Conservation (phyloP, 352 stramenopile species). For the Phytophthora colocasiae region DNA sequence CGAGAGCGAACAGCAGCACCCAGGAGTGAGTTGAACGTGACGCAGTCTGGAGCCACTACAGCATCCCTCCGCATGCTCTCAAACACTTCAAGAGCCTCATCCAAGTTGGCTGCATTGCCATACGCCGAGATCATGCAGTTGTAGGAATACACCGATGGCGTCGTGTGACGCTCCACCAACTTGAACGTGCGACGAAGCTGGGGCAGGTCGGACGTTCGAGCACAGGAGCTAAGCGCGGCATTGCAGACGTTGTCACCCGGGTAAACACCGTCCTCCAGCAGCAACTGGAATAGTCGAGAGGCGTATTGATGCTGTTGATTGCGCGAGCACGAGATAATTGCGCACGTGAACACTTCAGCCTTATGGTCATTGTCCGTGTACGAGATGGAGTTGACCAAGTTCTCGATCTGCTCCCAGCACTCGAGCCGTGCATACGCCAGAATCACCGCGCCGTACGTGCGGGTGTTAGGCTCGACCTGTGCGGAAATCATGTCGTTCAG, state of each 20-base stretch:
- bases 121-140: slow-evolving; percentile 89
- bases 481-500: slow-evolving; percentile 80
- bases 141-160: slow-evolving; percentile 75
- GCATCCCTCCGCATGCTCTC: slow-evolving; percentile 43
- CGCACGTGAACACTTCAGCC: slow-evolving; percentile 70
- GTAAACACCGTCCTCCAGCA: slow-evolving; percentile 75
- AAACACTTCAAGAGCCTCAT: slow-evolving; percentile 69
- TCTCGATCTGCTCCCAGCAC: slow-evolving; percentile 73
- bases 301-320: slow-evolving; percentile 73
- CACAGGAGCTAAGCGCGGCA: slow-evolving; percentile 70
- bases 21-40: slow-evolving; percentile 81
- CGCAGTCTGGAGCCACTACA: slow-evolving; percentile 51
- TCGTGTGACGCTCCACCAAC: slow-evolving; percentile 62
- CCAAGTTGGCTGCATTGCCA: slow-evolving; percentile 67
- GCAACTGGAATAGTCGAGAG: slow-evolving; percentile 64
- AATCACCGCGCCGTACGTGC: slow-evolving; percentile 78
- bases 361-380: slow-evolving; percentile 66
- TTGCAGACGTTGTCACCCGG: slow-evolving; percentile 79
- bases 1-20: slow-evolving; percentile 62
- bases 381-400: slow-evolving; percentile 62
- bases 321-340: slow-evolving; percentile 81
- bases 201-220: slow-evolving; percentile 62
- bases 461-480: slow-evolving; percentile 66
- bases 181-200: slow-evolving; percentile 71
- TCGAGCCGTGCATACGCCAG: slow-evolving; percentile 75